Evolutionary conservation across 1,284 basidiomycete genomes (phyloP), one percentile per base, ranked within the genome.

Genomic region (Trametes versicolor): DNA sequence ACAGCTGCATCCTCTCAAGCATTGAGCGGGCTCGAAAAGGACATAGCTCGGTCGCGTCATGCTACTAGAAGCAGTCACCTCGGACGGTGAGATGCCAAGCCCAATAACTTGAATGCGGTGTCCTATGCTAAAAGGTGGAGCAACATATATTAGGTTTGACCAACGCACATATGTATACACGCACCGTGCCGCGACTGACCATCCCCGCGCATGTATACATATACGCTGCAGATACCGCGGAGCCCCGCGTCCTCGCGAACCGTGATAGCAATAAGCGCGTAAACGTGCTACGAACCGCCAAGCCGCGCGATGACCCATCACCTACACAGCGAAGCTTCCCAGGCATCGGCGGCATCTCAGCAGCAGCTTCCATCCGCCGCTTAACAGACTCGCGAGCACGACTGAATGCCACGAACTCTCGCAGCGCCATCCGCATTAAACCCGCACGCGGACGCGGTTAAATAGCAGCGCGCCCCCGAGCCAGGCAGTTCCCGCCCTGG

Each of bases 391-490:
- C 25, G 54, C 27, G 39, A 43, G 41, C 54, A n/a, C 27, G 12
- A 37, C n/a, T 32, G 25, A 56, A 32, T 47, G 32, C 41, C n/a
- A 10, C 29, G 41, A 27, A 10, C 13, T 21, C 39, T 34, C n/a
- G 27, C 10, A 27, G 34, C 37, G 12, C 27, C 36, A 17, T 19
- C 60, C 60, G 60, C 60, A 55, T 50, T 62, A 62, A 62, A 43
- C 53, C 60, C 60, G 60, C 60, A 62, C 47, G 52, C 4, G 21
- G 12, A 27, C 36, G 60, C 10, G 23, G 34, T 27, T 60, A 54
- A 62, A 62, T 49, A 62, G 43, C 43, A 43, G 53, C 53, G 53
- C 21, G 53, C 53, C 37, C 41, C 29, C 37, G 23, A n/a, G 15
- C 10, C 4, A 43, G 41, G 7, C 54, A 29, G 41, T 21, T 41